Evolutionary conservation across 208 protist genomes (phyloP).

Genomic region (Lotmaria passim): DNA sequence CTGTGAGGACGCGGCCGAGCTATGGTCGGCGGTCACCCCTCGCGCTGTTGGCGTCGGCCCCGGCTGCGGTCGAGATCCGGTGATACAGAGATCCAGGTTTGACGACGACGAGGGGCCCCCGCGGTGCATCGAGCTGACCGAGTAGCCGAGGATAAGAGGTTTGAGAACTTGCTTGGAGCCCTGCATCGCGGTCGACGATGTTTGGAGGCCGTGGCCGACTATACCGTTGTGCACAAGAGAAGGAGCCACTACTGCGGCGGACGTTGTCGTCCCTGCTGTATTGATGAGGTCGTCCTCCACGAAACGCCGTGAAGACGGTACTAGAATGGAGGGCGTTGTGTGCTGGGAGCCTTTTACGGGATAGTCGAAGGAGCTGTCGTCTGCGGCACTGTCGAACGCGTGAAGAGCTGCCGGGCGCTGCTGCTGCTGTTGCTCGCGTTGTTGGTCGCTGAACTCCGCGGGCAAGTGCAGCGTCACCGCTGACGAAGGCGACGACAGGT

Average conservation of each 20-base stretch:
- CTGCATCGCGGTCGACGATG: background rate
- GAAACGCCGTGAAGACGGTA: no score
- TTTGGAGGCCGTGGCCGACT: background rate
- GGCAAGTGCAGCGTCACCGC: background rate
- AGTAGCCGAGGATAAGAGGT: background rate
- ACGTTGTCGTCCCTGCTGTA: no score
- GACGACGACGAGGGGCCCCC: background rate
- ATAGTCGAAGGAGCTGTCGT: no score
- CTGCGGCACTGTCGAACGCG: no score
- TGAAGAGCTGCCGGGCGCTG: no score
- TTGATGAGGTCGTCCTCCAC: no score
- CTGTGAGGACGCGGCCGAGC: slow-evolving; percentile 1
- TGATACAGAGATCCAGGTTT: slow-evolving; percentile 1
- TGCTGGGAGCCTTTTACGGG: no score
- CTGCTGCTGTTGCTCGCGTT: no score
- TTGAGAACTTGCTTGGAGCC: background rate
- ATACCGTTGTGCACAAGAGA: background rate
- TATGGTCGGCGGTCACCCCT: slow-evolving; percentile 9
- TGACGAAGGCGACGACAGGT: background rate
- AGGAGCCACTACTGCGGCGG: no score
- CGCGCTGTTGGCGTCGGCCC: slow-evolving; percentile 1
- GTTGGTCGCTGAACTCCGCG: background rate
- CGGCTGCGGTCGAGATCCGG: background rate
- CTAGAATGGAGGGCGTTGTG: no score
- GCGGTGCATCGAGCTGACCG: background rate